Conservation (phyloP, 2,329 filamentous ascomycete genomes). For the Colletotrichum navitas region DNA sequence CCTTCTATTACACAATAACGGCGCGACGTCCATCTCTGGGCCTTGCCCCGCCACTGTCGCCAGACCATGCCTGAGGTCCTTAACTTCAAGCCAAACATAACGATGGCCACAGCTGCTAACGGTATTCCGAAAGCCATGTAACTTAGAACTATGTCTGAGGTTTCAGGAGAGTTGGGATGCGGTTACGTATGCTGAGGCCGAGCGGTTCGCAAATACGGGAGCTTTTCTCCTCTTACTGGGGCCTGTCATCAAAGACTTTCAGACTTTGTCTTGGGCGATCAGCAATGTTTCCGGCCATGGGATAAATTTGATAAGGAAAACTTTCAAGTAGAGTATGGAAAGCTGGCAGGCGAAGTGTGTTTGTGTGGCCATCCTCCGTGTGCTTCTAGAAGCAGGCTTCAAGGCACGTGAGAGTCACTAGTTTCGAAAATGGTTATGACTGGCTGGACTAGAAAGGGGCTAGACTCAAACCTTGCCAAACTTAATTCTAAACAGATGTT, state of each 20-base stretch:
- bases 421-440: no score
- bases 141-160: background rate
- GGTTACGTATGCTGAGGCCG: background rate
- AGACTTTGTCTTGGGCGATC: background rate
- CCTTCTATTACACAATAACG: conserved; percentile 7
- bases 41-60: background rate
- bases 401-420: background rate
- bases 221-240: background rate
- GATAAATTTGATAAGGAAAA: background rate
- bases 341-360: background rate
- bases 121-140: background rate
- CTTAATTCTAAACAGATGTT: background rate
- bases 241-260: background rate
- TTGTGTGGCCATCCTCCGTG: background rate
- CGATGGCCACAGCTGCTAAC: no score
- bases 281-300: background rate
- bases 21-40: background rate
- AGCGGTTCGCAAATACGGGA: background rate
- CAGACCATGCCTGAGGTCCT: background rate
- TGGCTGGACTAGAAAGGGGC: background rate
- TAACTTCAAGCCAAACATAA: background rate
- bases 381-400: background rate
- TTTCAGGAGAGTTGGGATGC: background rate
- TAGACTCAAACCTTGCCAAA: background rate
- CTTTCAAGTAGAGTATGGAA: no score